Percentiles rank a stretch among this genome's conserved stretches.
Conservation (phyloP, 495 filamentous ascomycete genomes). For the Aspergillus incahuasiensis region DNA sequence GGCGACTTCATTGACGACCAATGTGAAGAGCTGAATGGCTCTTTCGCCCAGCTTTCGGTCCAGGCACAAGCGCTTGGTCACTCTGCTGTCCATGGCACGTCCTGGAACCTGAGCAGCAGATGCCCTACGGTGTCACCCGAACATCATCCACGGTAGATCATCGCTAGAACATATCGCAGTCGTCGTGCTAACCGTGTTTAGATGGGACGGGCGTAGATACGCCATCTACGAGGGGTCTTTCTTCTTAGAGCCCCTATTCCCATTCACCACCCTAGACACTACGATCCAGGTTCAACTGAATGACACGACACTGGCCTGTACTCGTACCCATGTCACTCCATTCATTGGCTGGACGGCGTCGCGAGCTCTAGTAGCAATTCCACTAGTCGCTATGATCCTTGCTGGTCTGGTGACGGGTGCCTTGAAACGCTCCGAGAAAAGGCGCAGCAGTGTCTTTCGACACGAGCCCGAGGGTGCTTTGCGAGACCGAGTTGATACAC, state of each 20-base stretch:
- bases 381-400: slow-evolving; percentile 12
- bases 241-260: slow-evolving; percentile 3
- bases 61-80: slow-evolving; percentile 8
- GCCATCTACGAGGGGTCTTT: slow-evolving; percentile 12
- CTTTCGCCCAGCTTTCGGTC: neutral
- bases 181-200: neutral
- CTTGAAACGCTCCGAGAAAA: neutral
- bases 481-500: slow-evolving; percentile 11
- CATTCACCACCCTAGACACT: slow-evolving; percentile 11
- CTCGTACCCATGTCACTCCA: slow-evolving; percentile 13
- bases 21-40: slow-evolving; percentile 9
- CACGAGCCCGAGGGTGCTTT: slow-evolving; percentile 9
- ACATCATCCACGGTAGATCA: neutral
- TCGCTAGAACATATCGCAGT: neutral
- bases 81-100: neutral
- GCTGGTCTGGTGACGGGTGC: slow-evolving; percentile 6
- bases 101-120: neutral
- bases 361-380: neutral
- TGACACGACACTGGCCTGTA: slow-evolving; percentile 5
- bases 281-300: slow-evolving; percentile 13
- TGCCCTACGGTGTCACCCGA: neutral
- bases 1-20: neutral
- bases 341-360: slow-evolving; percentile 9
- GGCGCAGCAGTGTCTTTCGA: slow-evolving; percentile 12
- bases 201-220: slow-evolving; percentile 5